Evolutionary conservation across 495 filamentous ascomycete genomes (phyloP).

Genomic region (Neurospora cerealis): DNA sequence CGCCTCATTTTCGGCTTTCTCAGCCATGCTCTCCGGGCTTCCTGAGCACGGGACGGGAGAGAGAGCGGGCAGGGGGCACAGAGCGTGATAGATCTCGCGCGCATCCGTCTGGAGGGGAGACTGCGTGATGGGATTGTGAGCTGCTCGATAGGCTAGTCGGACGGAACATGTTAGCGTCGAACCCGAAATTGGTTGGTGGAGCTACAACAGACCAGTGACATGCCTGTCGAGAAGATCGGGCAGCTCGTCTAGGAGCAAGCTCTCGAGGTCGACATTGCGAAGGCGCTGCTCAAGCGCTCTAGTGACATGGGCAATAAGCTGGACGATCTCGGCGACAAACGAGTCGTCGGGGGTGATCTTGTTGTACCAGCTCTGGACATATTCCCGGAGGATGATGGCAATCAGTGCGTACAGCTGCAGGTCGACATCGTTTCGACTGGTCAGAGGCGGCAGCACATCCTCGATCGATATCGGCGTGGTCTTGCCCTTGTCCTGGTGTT

Average conservation of each 20-base stretch:
- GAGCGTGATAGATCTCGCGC: conserved; percentile 67
- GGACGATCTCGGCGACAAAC: conserved; percentile 77
- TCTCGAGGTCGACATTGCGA: conserved; percentile 70
- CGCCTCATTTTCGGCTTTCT: conserved; percentile 66
- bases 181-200: not conserved
- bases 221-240: conserved; percentile 74
- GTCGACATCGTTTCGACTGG: conserved; percentile 86
- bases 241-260: conserved; percentile 79
- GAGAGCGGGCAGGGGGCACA: conserved; percentile 70
- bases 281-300: conserved; percentile 76
- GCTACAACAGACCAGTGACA: conserved; percentile 54
- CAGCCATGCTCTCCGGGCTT: conserved; percentile 38
- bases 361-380: conserved; percentile 84
- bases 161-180: not conserved
- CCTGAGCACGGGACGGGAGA: conserved; percentile 58
- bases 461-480: conserved; percentile 43
- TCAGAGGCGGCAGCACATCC: conserved; percentile 80
- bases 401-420: conserved; percentile 86
- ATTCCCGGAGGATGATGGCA: conserved; percentile 77
- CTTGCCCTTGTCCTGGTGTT: conserved; percentile 37
- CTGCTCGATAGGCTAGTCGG: conserved; percentile 42
- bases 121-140: conserved; percentile 41
- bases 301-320: conserved; percentile 83
- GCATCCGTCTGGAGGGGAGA: conserved; percentile 47
- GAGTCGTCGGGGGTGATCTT: conserved; percentile 83